phyloP scores from a whole-genome alignment of 73 alveolate species.

The Tetrahymena borealis region DNA sequence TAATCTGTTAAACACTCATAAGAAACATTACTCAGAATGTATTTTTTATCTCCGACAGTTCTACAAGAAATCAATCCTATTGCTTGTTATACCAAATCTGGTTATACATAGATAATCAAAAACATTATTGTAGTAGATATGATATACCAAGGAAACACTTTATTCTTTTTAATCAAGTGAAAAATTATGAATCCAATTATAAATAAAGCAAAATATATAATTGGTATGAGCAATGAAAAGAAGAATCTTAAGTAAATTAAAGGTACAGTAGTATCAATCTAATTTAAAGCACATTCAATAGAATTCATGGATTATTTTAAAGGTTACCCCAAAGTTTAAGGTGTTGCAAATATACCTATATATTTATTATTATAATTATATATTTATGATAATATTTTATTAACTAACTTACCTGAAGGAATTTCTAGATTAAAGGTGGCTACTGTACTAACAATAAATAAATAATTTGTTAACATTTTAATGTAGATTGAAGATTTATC shows the following conservation, averaged over 20 bases:
- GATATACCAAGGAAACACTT: background rate
- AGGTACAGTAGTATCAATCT: background rate
- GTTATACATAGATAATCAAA: background rate
- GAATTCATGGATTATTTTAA: background rate
- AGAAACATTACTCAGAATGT: background rate
- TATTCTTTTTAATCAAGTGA: background rate
- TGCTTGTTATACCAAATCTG: background rate
- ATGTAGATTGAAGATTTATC: too few species aligned
- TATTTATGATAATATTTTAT: background rate
- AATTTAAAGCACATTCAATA: background rate
- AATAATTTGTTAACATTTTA: constrained; percentile 8
- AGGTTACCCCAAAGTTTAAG: background rate
- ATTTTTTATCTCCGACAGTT: background rate
- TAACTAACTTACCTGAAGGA: background rate
- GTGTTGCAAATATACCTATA: background rate
- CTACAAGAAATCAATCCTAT: background rate
- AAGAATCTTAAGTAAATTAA: background rate
- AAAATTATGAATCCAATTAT: background rate
- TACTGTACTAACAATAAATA: constrained; percentile 4
- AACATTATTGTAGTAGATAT: background rate
- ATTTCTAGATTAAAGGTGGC: constrained; percentile 7
- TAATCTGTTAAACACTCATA: background rate
- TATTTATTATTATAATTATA: background rate
- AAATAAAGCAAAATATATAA: background rate
- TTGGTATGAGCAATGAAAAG: background rate